Evolutionary conservation across 2,329 filamentous ascomycete genomes (phyloP).

Genomic region (Ophiosphaerella herpotricha): DNA sequence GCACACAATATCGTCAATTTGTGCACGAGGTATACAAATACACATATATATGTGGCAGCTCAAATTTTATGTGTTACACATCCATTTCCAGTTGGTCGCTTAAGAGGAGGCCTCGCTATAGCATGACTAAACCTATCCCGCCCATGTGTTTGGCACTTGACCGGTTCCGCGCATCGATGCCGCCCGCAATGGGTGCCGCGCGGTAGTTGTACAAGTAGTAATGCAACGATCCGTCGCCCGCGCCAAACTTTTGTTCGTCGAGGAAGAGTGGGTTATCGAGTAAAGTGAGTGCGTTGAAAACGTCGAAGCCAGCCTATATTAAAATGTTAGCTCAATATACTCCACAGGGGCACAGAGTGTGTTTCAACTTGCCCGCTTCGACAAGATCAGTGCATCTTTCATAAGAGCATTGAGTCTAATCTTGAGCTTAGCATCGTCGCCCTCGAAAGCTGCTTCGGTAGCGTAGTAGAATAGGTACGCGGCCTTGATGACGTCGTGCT

Average conservation of each 20-base stretch:
- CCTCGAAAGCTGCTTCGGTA: constrained; percentile 72
- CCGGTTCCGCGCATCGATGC: constrained; percentile 77
- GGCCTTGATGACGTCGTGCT: constrained; percentile 79
- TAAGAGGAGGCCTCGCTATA: constrained; percentile 49
- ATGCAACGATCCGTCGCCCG: constrained; percentile 91
- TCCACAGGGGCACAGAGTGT: background rate
- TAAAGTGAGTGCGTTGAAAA: constrained; percentile 93
- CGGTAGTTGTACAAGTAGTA: constrained; percentile 99
- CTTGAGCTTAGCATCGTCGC: constrained; percentile 67
- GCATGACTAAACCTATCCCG: constrained; percentile 88
- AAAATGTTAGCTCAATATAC: background rate
- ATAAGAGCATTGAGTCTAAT: constrained; percentile 79
- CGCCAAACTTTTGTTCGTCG: constrained; percentile 90
- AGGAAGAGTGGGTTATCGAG: constrained; percentile 95
- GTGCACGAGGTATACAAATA: background rate
- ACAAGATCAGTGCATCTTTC: constrained; percentile 83
- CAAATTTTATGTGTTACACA: too few relatives aligned
- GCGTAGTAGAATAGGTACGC: constrained; percentile 99
- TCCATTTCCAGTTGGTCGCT: background rate
- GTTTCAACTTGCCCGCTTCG: constrained; percentile 67
- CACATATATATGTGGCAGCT: too few relatives aligned
- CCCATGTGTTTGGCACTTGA: constrained; percentile 79
- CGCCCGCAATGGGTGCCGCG: constrained; percentile 80
- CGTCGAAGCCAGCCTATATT: constrained; percentile 75
- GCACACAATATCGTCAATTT: background rate